Evolutionary conservation across 768 basidiomycete genomes (phyloP).

Genomic region (Russula ochroleuca): DNA sequence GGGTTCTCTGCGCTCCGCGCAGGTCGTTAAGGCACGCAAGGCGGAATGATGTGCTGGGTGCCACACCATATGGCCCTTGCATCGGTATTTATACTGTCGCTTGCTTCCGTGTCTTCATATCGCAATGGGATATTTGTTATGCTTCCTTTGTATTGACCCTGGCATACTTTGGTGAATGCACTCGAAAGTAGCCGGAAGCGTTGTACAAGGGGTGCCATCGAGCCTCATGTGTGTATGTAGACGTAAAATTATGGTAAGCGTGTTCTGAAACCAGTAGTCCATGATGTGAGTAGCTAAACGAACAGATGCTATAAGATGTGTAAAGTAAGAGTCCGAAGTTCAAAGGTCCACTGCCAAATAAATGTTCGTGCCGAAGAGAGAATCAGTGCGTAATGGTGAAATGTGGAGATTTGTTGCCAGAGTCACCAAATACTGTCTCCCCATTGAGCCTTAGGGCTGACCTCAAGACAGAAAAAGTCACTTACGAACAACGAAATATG

Average conservation of each 20-base stretch:
- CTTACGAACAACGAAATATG: slow-evolving; percentile 19
- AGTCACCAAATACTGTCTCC: slow-evolving; percentile 45
- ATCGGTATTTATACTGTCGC: not conserved
- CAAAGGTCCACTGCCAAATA: slow-evolving; percentile 1
- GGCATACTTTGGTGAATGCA: not conserved
- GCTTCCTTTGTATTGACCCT: not conserved
- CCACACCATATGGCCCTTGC: not conserved
- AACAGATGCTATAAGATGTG: not conserved
- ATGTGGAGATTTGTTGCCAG: slow-evolving; percentile 36
- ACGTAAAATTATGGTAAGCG: slow-evolving; percentile 10
- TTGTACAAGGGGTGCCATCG: not conserved
- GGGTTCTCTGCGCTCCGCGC: slow-evolving; percentile 45
- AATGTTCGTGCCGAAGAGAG: slow-evolving; percentile 1
- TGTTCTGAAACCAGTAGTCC: slow-evolving; percentile 1
- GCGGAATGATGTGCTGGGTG: not conserved
- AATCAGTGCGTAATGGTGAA: slow-evolving; percentile 31
- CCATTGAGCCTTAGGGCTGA: not conserved
- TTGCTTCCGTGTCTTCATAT: not conserved
- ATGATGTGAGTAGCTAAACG: slow-evolving; percentile 12
- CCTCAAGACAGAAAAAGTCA: not conserved
- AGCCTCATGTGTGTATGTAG: not conserved
- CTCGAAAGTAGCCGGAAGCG: not conserved
- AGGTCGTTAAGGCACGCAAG: slow-evolving; percentile 12
- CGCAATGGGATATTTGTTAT: not conserved
- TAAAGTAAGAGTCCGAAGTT: not conserved